Conservation (phyloP, 805 yeast species). For the Lachancea sp. region DNA sequence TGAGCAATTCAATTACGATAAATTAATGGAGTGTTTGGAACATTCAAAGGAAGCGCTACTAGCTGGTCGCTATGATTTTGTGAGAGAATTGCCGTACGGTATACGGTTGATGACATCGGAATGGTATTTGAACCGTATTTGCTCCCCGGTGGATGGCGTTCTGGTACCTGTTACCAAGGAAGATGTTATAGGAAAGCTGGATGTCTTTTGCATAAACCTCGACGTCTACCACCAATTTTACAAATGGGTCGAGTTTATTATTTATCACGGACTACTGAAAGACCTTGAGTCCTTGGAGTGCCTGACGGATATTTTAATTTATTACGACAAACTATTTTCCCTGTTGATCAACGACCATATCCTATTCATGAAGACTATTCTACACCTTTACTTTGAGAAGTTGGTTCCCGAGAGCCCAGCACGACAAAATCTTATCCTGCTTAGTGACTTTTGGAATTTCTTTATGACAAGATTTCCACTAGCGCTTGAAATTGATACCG, state of each 20-base stretch:
- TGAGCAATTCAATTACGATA: constrained; percentile 33
- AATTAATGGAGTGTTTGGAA: constrained; percentile 31
- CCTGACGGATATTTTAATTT: constrained; percentile 26
- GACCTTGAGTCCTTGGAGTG: constrained; percentile 28
- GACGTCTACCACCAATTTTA: constrained; percentile 30
- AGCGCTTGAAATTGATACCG: constrained; percentile 27
- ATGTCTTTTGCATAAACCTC: constrained; percentile 21
- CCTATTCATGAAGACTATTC: constrained; percentile 29
- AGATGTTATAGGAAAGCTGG: constrained; percentile 18
- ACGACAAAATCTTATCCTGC: constrained; percentile 21
- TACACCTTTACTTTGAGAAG: constrained; percentile 23
- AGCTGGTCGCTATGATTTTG: constrained; percentile 17
- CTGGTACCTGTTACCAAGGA: constrained; percentile 15
- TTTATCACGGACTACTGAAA: constrained; percentile 28
- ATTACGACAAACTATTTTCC: constrained; percentile 31
- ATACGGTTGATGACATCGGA: constrained; percentile 41
- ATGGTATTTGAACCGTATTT: constrained; percentile 42
- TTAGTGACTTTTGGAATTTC: constrained; percentile 32
- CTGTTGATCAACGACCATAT: constrained; percentile 36
- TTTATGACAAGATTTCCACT: constrained; percentile 27
- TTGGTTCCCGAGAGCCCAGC: constrained; percentile 20
- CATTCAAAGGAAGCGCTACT: constrained; percentile 22
- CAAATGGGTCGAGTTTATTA: constrained; percentile 32
- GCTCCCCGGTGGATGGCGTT: constrained; percentile 29
- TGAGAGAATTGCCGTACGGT: constrained; percentile 35